Evolutionary conservation across 139 green algal species (phyloP).

Genomic region (Yamagishiella unicocca): DNA sequence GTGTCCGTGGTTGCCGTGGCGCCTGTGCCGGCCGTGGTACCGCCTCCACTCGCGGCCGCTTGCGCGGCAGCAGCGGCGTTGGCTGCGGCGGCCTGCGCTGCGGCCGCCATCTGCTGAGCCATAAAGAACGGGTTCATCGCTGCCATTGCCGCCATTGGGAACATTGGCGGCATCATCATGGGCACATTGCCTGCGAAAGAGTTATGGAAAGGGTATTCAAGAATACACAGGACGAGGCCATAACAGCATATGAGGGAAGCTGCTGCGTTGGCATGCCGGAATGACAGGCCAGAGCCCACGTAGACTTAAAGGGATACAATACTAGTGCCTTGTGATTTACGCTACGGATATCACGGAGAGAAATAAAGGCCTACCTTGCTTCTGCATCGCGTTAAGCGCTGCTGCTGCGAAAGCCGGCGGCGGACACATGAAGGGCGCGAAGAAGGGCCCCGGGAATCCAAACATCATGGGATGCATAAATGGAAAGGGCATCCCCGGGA

Average conservation of each 20-base stretch:
- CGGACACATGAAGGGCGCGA: conserved; percentile 35
- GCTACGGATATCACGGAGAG: too few relatives aligned
- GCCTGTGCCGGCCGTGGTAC: conserved; percentile 2
- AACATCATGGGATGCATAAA: conserved; percentile 48
- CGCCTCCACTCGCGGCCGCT: conserved; percentile 14
- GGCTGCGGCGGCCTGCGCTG: background rate
- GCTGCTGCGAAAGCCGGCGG: conserved; percentile 31
- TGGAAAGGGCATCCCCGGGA: conserved; percentile 16
- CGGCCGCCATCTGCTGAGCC: conserved; percentile 37
- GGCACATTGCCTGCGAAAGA: background rate
- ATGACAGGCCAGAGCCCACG: background rate
- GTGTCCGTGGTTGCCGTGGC: conserved; percentile 22
- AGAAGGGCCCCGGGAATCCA: conserved; percentile 31
- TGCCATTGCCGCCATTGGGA: conserved; percentile 24
- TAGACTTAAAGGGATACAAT: background rate
- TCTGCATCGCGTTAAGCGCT: background rate
- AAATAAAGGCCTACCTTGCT: conserved; percentile 32
- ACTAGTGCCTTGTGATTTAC: background rate
- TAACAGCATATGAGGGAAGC: background rate
- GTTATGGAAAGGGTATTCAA: background rate
- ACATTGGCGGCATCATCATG: conserved; percentile 41
- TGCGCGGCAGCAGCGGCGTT: background rate
- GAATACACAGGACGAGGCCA: background rate
- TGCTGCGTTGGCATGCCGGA: background rate
- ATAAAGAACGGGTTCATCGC: conserved; percentile 28